Evolutionary conservation across 148 eudicot species (phyloP).

Genomic region (Euryodendron excelsum): DNA sequence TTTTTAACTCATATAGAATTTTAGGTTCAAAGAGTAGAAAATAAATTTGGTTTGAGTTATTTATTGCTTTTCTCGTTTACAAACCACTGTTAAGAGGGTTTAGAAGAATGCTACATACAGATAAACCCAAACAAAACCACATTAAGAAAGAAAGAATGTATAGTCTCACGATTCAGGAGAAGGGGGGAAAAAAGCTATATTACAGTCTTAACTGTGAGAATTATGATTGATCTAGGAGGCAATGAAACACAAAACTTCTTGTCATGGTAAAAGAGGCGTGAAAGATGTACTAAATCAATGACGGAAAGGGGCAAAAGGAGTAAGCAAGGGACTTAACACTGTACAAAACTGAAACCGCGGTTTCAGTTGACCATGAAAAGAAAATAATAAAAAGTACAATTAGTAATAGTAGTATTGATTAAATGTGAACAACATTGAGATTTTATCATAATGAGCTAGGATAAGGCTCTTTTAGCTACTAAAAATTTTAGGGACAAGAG

Average conservation of each 20-base stretch:
- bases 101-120: background rate
- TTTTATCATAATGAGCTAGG: background rate
- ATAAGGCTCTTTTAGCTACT: background rate
- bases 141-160: background rate
- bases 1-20: background rate
- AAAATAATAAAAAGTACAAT: background rate
- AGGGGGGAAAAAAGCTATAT: background rate
- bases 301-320: background rate
- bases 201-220: background rate
- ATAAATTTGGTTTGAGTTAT: background rate
- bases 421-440: background rate
- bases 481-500: background rate
- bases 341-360: conserved; percentile 82
- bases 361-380: conserved; percentile 52
- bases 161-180: background rate
- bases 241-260: background rate
- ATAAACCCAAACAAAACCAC: too few species aligned
- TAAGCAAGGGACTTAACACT: conserved; percentile 63
- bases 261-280: background rate
- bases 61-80: background rate
- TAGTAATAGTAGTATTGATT: background rate
- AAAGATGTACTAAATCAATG: background rate
- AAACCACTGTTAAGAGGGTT: background rate
- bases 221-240: background rate
- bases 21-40: background rate